Evolutionary conservation across 768 basidiomycete genomes (phyloP).

Genomic region (Favolaschia claudopus): DNA sequence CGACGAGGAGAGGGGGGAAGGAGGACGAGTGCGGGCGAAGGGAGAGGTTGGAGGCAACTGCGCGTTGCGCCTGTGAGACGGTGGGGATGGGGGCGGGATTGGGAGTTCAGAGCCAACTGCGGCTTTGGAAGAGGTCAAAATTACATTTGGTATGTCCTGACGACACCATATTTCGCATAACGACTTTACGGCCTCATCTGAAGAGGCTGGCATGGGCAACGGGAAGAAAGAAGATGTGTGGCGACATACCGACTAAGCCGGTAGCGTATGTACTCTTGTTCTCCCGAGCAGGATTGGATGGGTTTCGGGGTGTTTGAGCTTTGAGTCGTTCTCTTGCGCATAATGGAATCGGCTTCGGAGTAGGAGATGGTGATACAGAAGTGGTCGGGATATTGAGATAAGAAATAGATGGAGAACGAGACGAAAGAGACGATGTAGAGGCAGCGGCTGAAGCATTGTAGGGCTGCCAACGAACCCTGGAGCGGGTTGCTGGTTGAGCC

Average conservation of each 20-base stretch:
- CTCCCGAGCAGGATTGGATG: conserved; percentile 37
- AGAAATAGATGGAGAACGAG: conserved; percentile 48
- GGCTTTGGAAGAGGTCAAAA: conserved; percentile 46
- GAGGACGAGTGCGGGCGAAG: conserved; percentile 43
- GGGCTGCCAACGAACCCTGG: conserved; percentile 84
- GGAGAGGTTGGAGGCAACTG: conserved; percentile 65
- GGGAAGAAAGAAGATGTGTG: conserved; percentile 5
- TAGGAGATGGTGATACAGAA: conserved; percentile 57
- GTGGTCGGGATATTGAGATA: conserved; percentile 68
- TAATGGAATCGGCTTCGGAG: conserved; percentile 41
- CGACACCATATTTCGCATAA: conserved; percentile 83
- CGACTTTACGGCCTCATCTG: conserved; percentile 83
- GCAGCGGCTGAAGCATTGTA: conserved; percentile 59
- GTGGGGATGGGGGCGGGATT: conserved; percentile 15
- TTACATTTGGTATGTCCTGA: conserved; percentile 73
- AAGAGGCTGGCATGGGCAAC: conserved; percentile 24
- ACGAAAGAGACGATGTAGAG: too few species aligned
- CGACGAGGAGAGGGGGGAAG: conserved; percentile 37
- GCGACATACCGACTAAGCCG: conserved; percentile 72
- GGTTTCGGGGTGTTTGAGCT: conserved; percentile 38
- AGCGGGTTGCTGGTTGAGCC: conserved; percentile 71
- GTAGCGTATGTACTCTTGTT: conserved; percentile 71
- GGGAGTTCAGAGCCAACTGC: conserved; percentile 31
- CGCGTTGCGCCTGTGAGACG: conserved; percentile 37
- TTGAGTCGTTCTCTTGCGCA: conserved; percentile 40